Conservation (phyloP, 352 stramenopile genomes). For the Phytophthora tubulina region DNA sequence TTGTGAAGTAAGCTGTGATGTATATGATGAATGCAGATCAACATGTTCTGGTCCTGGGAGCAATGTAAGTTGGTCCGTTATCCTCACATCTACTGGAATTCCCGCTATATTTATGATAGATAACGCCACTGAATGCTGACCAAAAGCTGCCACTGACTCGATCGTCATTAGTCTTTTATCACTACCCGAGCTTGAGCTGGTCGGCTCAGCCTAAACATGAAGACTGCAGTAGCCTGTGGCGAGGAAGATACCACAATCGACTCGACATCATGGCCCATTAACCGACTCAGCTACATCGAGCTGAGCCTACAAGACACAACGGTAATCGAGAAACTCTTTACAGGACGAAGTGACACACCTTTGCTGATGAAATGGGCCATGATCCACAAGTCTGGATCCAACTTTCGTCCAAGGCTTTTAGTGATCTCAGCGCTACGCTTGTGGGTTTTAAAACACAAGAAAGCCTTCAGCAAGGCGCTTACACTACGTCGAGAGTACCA, state of each 20-base stretch:
- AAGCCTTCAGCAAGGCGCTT: conserved; percentile 51
- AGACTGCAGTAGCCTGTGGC: conserved; percentile 18
- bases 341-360: conserved; percentile 52
- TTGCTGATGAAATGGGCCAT: conserved; percentile 76
- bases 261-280: conserved; percentile 61
- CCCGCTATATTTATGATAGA: conserved; percentile 28
- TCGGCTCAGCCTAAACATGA: conserved; percentile 17
- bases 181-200: neutral
- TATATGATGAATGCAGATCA: conserved; percentile 19
- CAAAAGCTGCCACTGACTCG: neutral
- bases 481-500: conserved; percentile 48
- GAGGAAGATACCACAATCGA: conserved; percentile 36
- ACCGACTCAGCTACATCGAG: conserved; percentile 74
- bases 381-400: conserved; percentile 44
- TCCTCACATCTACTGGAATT: conserved; percentile 10
- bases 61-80: conserved; percentile 22
- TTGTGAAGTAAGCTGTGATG: conserved; percentile 18
- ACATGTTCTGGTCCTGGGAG: neutral
- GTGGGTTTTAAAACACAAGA: conserved; percentile 61
- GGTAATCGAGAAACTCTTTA: conserved; percentile 63
- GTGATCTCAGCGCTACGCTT: conserved; percentile 68
- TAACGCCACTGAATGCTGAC: conserved; percentile 4
- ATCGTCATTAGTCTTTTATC: conserved; percentile 6
- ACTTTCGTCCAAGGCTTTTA: conserved; percentile 59
- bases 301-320: conserved; percentile 50